Evolutionary conservation across 2,329 filamentous ascomycete genomes (phyloP).

Genomic region (Aspergillus sp.): DNA sequence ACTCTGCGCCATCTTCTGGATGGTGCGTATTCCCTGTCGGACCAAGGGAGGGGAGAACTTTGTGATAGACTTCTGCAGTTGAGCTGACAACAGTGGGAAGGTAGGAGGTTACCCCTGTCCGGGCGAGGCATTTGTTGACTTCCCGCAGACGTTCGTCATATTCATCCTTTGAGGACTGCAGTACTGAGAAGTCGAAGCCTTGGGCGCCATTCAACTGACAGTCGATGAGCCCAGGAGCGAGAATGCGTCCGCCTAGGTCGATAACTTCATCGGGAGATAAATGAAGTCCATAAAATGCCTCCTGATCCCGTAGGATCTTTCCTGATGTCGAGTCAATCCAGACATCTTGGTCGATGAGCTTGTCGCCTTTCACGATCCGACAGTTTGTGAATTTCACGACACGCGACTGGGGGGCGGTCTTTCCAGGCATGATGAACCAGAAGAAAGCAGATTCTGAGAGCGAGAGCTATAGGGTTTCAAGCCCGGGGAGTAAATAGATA

Average conservation of each 20-base stretch:
- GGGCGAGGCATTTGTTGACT: slow-evolving; percentile 69
- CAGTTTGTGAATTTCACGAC: slow-evolving; percentile 92
- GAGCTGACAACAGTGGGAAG: slow-evolving; percentile 78
- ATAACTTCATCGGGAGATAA: slow-evolving; percentile 68
- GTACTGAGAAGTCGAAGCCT: slow-evolving; percentile 86
- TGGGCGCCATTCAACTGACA: slow-evolving; percentile 90
- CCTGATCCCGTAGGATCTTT: slow-evolving; percentile 72
- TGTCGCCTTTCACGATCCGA: slow-evolving; percentile 67
- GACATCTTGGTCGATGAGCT: slow-evolving; percentile 74
- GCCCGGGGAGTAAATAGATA: neutral
- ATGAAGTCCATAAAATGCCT: slow-evolving; percentile 53
- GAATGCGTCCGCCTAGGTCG: slow-evolving; percentile 77
- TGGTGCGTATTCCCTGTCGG: slow-evolving; percentile 64
- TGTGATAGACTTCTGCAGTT: slow-evolving; percentile 75
- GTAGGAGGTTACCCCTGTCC: slow-evolving; percentile 85
- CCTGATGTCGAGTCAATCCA: slow-evolving; percentile 83
- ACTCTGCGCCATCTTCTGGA: slow-evolving; percentile 73
- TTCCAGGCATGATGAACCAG: slow-evolving; percentile 33
- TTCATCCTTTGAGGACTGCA: slow-evolving; percentile 61
- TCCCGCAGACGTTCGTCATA: slow-evolving; percentile 72
- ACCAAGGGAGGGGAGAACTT: slow-evolving; percentile 74
- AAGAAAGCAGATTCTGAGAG: neutral
- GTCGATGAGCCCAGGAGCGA: slow-evolving; percentile 85
- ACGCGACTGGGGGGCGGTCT: slow-evolving; percentile 37
- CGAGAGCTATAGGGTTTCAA: neutral